phyloP scores from a whole-genome alignment of 129 eudicot genomes.

The Escallonia rubra region DNA sequence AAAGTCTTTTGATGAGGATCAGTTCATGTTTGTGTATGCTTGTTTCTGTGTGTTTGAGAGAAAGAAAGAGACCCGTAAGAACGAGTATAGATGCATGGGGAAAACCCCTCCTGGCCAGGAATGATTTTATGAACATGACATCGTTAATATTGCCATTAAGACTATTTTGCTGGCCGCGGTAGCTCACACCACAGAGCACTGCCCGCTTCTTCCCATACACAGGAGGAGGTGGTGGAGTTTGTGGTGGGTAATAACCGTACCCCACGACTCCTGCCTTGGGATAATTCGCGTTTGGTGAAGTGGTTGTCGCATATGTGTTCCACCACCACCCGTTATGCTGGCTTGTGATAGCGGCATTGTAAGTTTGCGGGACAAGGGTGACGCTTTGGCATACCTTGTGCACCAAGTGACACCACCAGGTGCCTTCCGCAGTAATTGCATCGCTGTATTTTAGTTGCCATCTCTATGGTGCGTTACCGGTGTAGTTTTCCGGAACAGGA shows the following conservation, averaged over 20 bases:
- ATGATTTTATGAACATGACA: conserved; percentile 34
- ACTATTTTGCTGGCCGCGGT: conserved; percentile 47
- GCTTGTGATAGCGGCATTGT: conserved; percentile 1
- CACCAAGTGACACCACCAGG: conserved; percentile 31
- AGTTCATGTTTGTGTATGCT: no score
- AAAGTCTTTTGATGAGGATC: no score
- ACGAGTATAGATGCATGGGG: conserved; percentile 44
- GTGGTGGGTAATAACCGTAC: conserved; percentile 17
- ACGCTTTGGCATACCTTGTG: conserved; percentile 33
- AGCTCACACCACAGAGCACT: conserved; percentile 62
- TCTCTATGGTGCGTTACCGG: conserved; percentile 2
- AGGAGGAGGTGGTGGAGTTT: not conserved
- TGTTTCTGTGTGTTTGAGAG: no score
- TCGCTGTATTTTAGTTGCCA: conserved; percentile 33
- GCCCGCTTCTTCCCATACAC: conserved; percentile 57
- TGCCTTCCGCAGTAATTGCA: conserved; percentile 48
- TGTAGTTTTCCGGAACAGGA: not conserved
- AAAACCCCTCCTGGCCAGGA: conserved; percentile 43
- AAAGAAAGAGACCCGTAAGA: conserved; percentile 50
- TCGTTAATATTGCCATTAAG: conserved; percentile 60
- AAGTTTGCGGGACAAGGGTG: conserved; percentile 9
- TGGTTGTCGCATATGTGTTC: no score
- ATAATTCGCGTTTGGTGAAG: no score
- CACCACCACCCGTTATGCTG: no score
- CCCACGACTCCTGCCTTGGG: no score